Evolutionary conservation across 139 green algal species (phyloP).

Genomic region (Micractinium sp.): DNA sequence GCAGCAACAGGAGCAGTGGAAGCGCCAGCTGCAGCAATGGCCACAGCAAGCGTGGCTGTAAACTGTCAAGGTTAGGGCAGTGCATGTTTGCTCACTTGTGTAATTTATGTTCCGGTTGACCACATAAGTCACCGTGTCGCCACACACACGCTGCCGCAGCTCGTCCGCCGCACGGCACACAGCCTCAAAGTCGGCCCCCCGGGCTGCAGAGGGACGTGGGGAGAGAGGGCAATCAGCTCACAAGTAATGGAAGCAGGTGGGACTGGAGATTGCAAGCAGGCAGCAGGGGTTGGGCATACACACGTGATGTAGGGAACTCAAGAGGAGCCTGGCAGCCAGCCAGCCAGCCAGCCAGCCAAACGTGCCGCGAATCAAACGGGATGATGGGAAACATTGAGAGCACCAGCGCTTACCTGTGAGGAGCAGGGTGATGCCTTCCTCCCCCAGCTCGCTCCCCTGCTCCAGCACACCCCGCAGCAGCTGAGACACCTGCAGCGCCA

Average conservation of each 20-base stretch:
- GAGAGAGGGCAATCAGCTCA: background rate
- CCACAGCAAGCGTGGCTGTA: too few relatives aligned
- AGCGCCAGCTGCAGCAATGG: too few relatives aligned
- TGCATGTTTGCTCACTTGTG: conserved; percentile 66
- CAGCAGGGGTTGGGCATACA: too few relatives aligned
- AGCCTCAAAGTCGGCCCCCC: conserved; percentile 70
- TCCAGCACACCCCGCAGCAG: conserved; percentile 43
- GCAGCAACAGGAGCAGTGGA: too few relatives aligned
- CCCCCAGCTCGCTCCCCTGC: conserved; percentile 34
- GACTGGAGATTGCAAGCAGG: too few relatives aligned
- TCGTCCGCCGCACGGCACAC: conserved; percentile 70
- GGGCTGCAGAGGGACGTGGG: conserved; percentile 18
- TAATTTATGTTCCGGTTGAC: conserved; percentile 96
- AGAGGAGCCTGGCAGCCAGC: too few relatives aligned
- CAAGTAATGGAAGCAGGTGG: too few relatives aligned
- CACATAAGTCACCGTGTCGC: conserved; percentile 77
- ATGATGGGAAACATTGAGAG: background rate
- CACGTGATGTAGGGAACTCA: too few relatives aligned
- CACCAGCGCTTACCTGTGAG: conserved; percentile 44
- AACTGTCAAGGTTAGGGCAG: too few relatives aligned
- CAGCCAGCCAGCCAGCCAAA: too few relatives aligned
- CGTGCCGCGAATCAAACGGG: too few relatives aligned
- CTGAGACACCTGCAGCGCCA: background rate
- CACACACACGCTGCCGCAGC: conserved; percentile 63
- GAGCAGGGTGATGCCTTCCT: conserved; percentile 65